These are phyloP conservation scores for Apiotrichum mycotoxinovorans DNA, from an alignment of 1,284 basidiomycete genomes.

Conservation along the genomic window DNA sequence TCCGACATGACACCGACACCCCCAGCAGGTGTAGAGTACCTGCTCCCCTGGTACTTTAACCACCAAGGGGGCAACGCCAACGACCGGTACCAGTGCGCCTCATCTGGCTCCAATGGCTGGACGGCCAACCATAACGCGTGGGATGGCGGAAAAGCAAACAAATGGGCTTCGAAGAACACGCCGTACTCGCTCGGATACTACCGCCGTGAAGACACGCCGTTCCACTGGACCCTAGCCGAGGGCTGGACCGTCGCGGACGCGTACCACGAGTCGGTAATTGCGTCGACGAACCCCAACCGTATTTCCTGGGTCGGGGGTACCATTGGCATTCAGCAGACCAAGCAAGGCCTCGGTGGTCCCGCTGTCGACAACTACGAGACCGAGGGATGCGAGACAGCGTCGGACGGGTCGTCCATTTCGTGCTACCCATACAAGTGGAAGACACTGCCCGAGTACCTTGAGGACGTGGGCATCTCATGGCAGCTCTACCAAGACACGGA, in stretches of 20 bases:
- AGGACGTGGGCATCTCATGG: neutral
- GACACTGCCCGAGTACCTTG: neutral
- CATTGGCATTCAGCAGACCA: neutral
- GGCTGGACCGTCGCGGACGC: neutral
- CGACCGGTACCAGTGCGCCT: neutral
- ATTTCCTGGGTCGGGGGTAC: neutral
- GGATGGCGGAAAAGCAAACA: neutral
- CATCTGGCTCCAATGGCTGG: neutral
- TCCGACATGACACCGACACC: neutral
- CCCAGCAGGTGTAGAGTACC: neutral
- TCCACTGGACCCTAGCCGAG: neutral
- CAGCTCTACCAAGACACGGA: neutral
- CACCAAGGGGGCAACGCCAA: neutral
- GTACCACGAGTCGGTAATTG: neutral
- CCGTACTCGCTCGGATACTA: neutral
- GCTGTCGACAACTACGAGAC: neutral
- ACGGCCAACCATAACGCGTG: neutral
- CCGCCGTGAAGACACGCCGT: neutral
- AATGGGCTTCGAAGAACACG: neutral
- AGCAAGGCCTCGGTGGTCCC: neutral
- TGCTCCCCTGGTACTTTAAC: neutral
- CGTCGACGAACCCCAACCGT: neutral
- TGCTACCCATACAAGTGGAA: slow-evolving; percentile 1
- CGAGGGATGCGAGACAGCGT: neutral
- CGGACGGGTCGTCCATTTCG: neutral